Base-by-base conservation (phyloP, 2,329 filamentous ascomycete genomes). In the Lachnellula subtilissima region DNA sequence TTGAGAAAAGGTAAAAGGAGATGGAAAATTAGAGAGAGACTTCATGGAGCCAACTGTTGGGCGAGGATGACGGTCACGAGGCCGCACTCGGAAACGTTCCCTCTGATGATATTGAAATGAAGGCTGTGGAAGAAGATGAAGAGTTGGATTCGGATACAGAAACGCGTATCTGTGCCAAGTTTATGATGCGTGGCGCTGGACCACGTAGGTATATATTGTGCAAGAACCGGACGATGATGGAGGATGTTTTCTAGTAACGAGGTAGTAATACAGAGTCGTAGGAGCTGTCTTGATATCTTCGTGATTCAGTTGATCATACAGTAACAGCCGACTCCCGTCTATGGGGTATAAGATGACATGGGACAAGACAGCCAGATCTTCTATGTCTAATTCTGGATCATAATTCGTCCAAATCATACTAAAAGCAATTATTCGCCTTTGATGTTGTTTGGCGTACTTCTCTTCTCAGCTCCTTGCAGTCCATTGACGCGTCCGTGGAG, bases 401-500 rank as follows among this genome's bases (percentile, higher is more conserved):
- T 8, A 15, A 49, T 8, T 49, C 8, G 4, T 32, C 3, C 19
- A 9, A n/a, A 32, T 14, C n/a, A 25, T 48, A 46, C 51, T 19
- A 23, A 12, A 8, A 8, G 51, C 22, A 32, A 23, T 55, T 54
- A 68, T 59, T 66, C 56, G 7, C 63, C 64, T 48, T 68, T 67
- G 32, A 64, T 60, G 48, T 65, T 65, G 11, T 36, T 49, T 12
- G 65, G 63, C 7, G 43, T 61, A 47, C 56, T 64, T 50, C 59
- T 55, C 52, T 67, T 70, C 58, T 74, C 65, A 58, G 70, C 71
- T 56, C 66, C 61, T 50, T 77, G 73, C 46, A 77, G 71, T 11
- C 86, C 85, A 68, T 91, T 91, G 25, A 89, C 68, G 52, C 75
- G 76, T 2, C 79, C 81, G 72, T 95, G 89, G 1, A 88, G 59